Evolutionary conservation across 2,329 filamentous ascomycete species (phyloP), one percentile per base, ranked within the genome.

Genomic region (Trichoderma guizhouense): DNA sequence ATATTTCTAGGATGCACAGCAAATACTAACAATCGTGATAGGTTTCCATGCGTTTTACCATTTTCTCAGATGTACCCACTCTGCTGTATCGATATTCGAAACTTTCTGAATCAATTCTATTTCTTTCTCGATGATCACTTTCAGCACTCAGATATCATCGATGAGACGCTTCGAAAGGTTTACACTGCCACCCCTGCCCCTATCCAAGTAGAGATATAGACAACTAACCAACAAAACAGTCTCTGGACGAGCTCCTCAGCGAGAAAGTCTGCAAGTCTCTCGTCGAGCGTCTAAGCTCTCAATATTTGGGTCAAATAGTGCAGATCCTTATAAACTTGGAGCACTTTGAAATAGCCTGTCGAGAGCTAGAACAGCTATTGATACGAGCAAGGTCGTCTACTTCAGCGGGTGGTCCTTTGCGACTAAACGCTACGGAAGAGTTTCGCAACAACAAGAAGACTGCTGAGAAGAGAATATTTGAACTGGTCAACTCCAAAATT

Each of bases 11-110:
- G 15, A 21, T 30, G 34, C 12, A 11, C 24, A 36, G 34, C 14
- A 55, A 15, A 21, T 30, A 36, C 73, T 74, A 30, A 78, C 60
- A 2, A 26, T 47, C 24, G 57, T 8, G 30, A 51, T 74, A 95
- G 93, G 14, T 97, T 97, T 79, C 97, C 96, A 6, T 97, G 92
- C 76, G 93, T 98, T n/a, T 85, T 99, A 1, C 97, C 96, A 0
- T 99, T 99, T 81, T 98, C 95, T 14, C 95, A 98, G 77, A 99
- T 99, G 96, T 99, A 99, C 79, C 95, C 96, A 1, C 87, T 98
- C 36, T 98, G 96, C 82, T 99, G 96, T 84, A 98, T 98, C 79
- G 94, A 98, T 78, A 98, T 99, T 77, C 90, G 95, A 53, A 98
- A 98, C 81, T 98, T 99, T 81, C 85, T 98, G 72, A 98, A 98